Percentiles rank a stretch among this genome's conserved stretches.
These are phyloP conservation scores for slime mould (Dictyostelium discoideum) DNA, from an alignment of 78 protist genomes.

Conservation along the genomic window dicty_2.7 NC_007091.3:4964501-4965000, in stretches of 20 bases:
- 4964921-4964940: not conserved
- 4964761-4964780: conserved; percentile 26
- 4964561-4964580: conserved; percentile 31
- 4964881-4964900: conserved; percentile 36
- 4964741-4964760: not conserved
- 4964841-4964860: not conserved
- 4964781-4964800: conserved; percentile 18
- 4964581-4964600: conserved; percentile 40
- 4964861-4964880: not conserved
- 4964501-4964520: conserved; percentile 40
- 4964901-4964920: not conserved
- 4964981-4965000: conserved; percentile 43
- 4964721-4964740: conserved; percentile 14
- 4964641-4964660: conserved; percentile 65
- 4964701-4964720: conserved; percentile 34
- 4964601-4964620: conserved; percentile 33
- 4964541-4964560: conserved; percentile 17
- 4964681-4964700: conserved; percentile 11
- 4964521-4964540: conserved; percentile 70
- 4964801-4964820: conserved; percentile 26
- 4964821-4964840: conserved; percentile 20
- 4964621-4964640: conserved; percentile 30
- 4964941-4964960: not conserved
- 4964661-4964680: conserved; percentile 42
- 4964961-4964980: not conserved